Evolutionary conservation across 2,329 filamentous ascomycete species (phyloP), one percentile per base, ranked within the genome.

Genomic region (Fusarium fracticaudum): DNA sequence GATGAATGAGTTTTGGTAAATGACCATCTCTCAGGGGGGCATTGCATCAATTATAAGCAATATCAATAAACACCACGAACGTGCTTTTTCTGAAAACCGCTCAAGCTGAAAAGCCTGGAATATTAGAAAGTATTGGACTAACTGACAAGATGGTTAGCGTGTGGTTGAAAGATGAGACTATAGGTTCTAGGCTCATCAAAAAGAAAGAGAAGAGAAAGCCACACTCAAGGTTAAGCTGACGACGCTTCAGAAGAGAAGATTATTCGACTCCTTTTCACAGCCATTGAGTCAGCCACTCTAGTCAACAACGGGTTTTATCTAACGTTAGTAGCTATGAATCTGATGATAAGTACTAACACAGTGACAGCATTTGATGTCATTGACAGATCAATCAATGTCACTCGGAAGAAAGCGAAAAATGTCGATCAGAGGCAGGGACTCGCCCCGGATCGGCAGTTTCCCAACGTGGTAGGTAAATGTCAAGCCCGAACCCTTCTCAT

Each of bases 371-470:
- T 50, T 64, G 57, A 69, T 69, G 58, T 45, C 50, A 62, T 26
- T 26, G 51, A 15, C 37, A 64, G 24, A 38, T 45, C 48, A 62
- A 38, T 45, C 48, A 62, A 66, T 24, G 17, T n/a, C 51, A 53
- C 59, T 68, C 71, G 67, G 71, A 73, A 73, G 54, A 63, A 71
- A 58, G 72, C 72, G 57, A 73, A 50, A 38, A 40, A 26, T 64
- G 66, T 45, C 70, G 67, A 64, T 67, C 59, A 67, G 53, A 18
- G n/a, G 26, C 62, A 55, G 58, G 61, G 62, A 53, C 40, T 53
- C n/a, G 11, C 57, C 72, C 74, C 66, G 31, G 74, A 75, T 76
- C 74, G 69, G 74, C 72, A 57, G 45, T 76, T 48, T 61, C 72
- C 62, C 55, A 59, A 67, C 51, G 47, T 64, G 74, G 65, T 22